These are phyloP conservation scores for Atkinsonella hypoxylon DNA, from an alignment of 2,329 filamentous ascomycete species.

Conservation along the genomic window DNA sequence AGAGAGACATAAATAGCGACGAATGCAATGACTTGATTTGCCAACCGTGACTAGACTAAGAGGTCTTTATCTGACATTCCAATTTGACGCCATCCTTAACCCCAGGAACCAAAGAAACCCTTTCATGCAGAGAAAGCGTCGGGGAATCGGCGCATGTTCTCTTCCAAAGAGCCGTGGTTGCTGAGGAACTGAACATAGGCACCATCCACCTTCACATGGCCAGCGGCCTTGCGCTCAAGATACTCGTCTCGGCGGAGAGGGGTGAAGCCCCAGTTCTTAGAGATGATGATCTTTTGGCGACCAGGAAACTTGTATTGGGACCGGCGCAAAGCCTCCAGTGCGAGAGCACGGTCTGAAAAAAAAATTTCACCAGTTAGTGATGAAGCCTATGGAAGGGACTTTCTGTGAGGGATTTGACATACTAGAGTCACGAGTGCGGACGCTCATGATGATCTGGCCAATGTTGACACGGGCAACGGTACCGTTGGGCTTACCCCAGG, in stretches of 20 bases:
- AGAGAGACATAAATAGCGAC: not conserved
- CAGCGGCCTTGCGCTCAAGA: constrained; percentile 85
- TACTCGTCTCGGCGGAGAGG: constrained; percentile 97
- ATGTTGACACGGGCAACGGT: constrained; percentile 99
- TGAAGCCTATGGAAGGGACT: not conserved
- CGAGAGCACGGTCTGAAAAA: constrained; percentile 63
- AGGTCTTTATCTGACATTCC: constrained; percentile 29
- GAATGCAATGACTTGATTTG: constrained; percentile 17
- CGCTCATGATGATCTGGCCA: constrained; percentile 94
- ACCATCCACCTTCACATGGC: constrained; percentile 92
- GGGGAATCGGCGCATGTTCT: constrained; percentile 93
- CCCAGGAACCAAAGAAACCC: constrained; percentile 24
- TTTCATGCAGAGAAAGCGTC: constrained; percentile 63
- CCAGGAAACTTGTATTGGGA: constrained; percentile 99
- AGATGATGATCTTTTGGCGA: constrained; percentile 99
- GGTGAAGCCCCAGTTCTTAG: constrained; percentile 99
- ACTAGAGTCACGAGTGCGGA: constrained; percentile 92
- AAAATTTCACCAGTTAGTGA: not conserved
- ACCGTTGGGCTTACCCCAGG: constrained; percentile 99
- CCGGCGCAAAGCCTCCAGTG: constrained; percentile 97
- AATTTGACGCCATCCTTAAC: constrained; percentile 32
- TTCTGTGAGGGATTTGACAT: constrained; percentile 26
- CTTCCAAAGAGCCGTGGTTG: constrained; percentile 75
- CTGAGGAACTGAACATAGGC: constrained; percentile 98
- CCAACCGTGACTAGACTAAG: constrained; percentile 21